These are phyloP conservation scores for Colletotrichum australisinense DNA, from an alignment of 2,329 filamentous ascomycete genomes.

Conservation along the genomic window DNA sequence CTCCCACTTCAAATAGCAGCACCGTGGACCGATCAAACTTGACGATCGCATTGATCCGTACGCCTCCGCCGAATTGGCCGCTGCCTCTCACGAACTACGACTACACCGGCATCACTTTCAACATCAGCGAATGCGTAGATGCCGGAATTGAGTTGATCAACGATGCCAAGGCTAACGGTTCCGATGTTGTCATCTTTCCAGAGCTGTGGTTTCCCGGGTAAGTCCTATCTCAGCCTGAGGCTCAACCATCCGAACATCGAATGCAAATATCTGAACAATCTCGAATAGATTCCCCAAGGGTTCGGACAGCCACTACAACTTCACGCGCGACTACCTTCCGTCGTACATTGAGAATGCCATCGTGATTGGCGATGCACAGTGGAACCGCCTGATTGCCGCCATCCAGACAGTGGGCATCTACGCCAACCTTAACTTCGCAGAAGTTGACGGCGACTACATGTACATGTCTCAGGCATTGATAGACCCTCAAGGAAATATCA, in stretches of 20 bases:
- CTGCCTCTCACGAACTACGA: slow-evolving; percentile 9
- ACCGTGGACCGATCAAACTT: slow-evolving; percentile 7
- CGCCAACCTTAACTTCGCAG: slow-evolving; percentile 46
- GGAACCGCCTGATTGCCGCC: slow-evolving; percentile 1
- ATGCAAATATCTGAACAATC: too few relatives aligned
- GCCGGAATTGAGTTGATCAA: slow-evolving; percentile 7
- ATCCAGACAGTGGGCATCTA: neutral
- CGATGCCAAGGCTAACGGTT: neutral
- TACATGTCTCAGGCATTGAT: slow-evolving; percentile 61
- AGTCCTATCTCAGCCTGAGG: neutral
- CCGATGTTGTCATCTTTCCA: slow-evolving; percentile 10
- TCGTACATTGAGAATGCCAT: slow-evolving; percentile 15
- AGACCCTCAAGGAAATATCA: slow-evolving; percentile 50
- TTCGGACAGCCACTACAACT: slow-evolving; percentile 7
- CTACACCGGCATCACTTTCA: slow-evolving; percentile 1
- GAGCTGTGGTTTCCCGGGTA: slow-evolving; percentile 24
- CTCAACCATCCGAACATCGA: too few relatives aligned
- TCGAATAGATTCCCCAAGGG: slow-evolving; percentile 12
- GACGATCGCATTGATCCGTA: slow-evolving; percentile 8
- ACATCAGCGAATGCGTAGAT: slow-evolving; percentile 16
- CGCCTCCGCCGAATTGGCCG: slow-evolving; percentile 22
- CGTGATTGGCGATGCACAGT: neutral
- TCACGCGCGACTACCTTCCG: neutral
- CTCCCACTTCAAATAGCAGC: neutral
- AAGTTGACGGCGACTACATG: slow-evolving; percentile 49